Evolutionary conservation across 495 filamentous ascomycete species (phyloP), one percentile per base, ranked within the genome.

Genomic region (Xylaria bambusicola): DNA sequence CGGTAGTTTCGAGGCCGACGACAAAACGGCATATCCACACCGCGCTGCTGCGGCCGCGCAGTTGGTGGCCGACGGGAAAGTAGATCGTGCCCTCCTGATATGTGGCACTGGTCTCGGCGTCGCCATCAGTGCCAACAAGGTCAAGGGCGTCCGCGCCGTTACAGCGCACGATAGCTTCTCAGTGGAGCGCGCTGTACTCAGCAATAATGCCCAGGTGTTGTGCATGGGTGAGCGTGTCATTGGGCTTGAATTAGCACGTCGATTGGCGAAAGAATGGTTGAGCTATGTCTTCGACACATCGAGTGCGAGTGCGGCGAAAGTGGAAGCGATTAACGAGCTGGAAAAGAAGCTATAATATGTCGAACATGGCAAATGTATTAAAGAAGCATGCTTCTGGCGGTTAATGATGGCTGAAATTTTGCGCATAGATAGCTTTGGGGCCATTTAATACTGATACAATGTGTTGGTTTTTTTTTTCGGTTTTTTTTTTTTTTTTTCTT

Each of bases 161-260:
- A 95, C 90, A 31, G 91, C 91, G 7, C 90, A 95, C 75, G 91
- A 95, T 73, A 85, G 84, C 52, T 94, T 91, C 77, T 86, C 82
- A 46, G 90, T 95, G 41, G 90, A 95, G 80, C 78, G 90, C 46
- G 86, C 88, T 13, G 84, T 93, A 15, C 74, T 92, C 66, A 91
- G 88, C 77, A 93, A 93, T 74, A 86, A 95, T 73, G 89, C 89
- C 23, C 91, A 95, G 73, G 90, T 95, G 36, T 82, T 95, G 26
- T 95, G 91, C 75, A 88, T 95, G 81, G 91, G 91, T 2, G 88
- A 95, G 78, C 78, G 91, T 36, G 91, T 95, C 6, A 82, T 95
- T 26, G 91, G 91, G 0, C 67, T 92, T 29, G 91, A 95, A 68
- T 72, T 95, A 29, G 91, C 91, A 36, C 80, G 88, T 70, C 79